These are phyloP conservation scores for Bruguiera gymnorhiza DNA, from an alignment of 345 rosid species.

Conservation along the genomic window DNA sequence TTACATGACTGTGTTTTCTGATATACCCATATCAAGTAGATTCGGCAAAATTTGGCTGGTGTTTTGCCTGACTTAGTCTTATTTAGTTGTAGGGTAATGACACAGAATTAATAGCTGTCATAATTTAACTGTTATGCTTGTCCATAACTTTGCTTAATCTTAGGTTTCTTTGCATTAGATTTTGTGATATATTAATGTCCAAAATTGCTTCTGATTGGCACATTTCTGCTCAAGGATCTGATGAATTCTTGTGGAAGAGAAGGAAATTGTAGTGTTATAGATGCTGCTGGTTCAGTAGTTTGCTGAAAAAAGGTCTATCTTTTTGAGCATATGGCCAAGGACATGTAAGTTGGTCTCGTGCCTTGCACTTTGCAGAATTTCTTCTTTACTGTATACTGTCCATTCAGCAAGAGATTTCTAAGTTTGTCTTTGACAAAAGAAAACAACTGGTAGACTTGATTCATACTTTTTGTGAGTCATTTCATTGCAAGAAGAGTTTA, in stretches of 20 bases:
- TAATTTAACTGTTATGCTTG: too few species aligned
- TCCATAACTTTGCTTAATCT: neutral
- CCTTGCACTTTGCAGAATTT: neutral
- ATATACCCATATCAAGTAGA: too few species aligned
- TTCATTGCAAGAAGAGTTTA: neutral
- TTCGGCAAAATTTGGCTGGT: too few species aligned
- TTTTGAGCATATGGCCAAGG: neutral
- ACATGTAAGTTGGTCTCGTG: neutral
- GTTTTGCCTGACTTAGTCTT: too few species aligned
- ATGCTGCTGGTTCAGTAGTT: constrained; percentile 53
- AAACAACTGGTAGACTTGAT: neutral
- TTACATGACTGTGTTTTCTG: neutral
- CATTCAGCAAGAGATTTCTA: neutral
- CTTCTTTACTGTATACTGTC: neutral
- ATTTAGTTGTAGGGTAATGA: too few species aligned
- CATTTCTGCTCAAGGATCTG: constrained; percentile 79
- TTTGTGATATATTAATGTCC: constrained; percentile 9
- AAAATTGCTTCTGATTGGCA: constrained; percentile 44
- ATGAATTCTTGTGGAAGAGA: constrained; percentile 64
- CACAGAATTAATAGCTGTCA: too few species aligned
- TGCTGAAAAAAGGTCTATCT: constrained; percentile 59
- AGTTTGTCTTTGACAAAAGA: neutral
- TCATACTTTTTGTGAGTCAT: neutral
- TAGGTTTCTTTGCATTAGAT: constrained; percentile 5
- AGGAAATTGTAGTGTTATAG: constrained; percentile 54